Percentiles rank a stretch among this genome's conserved stretches.
These are phyloP conservation scores for Mycena metata DNA, from an alignment of 768 basidiomycete species.

Conservation along the genomic window DNA sequence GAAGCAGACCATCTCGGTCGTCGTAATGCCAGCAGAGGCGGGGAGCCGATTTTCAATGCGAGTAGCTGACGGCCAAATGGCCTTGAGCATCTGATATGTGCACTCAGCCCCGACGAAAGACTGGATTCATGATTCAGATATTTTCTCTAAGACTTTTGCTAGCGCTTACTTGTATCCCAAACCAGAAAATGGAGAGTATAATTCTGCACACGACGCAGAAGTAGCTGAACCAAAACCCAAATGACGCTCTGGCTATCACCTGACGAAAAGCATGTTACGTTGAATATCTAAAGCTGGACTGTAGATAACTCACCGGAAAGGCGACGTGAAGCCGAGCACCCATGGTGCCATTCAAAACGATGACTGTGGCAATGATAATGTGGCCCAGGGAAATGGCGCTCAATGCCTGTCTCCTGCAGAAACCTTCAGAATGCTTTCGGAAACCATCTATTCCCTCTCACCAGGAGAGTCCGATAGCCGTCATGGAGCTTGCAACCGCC, in stretches of 20 bases:
- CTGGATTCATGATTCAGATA: slow-evolving; percentile 42
- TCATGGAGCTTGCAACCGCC: slow-evolving; percentile 80
- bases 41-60: slow-evolving; percentile 75
- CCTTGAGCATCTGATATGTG: slow-evolving; percentile 84
- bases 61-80: slow-evolving; percentile 82
- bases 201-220: slow-evolving; percentile 86
- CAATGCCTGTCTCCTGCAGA: slow-evolving; percentile 70
- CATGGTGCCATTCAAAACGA: slow-evolving; percentile 77
- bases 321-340: slow-evolving; percentile 83
- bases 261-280: slow-evolving; percentile 40
- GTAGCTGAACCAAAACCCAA: slow-evolving; percentile 92
- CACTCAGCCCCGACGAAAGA: slow-evolving; percentile 76
- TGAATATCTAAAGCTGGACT: no score
- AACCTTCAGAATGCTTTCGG: neutral
- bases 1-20: slow-evolving; percentile 57
- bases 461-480: slow-evolving; percentile 82
- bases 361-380: slow-evolving; percentile 69
- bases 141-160: neutral
- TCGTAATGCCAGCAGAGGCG: slow-evolving; percentile 70
- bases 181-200: slow-evolving; percentile 86
- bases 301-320: slow-evolving; percentile 58
- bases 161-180: slow-evolving; percentile 70
- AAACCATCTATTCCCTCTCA: slow-evolving; percentile 31
- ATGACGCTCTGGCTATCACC: slow-evolving; percentile 85
- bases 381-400: slow-evolving; percentile 80